Evolutionary conservation across 805 yeast species (phyloP), one percentile per base, ranked within the genome.

Genomic region (Hanseniaspora vineae): DNA sequence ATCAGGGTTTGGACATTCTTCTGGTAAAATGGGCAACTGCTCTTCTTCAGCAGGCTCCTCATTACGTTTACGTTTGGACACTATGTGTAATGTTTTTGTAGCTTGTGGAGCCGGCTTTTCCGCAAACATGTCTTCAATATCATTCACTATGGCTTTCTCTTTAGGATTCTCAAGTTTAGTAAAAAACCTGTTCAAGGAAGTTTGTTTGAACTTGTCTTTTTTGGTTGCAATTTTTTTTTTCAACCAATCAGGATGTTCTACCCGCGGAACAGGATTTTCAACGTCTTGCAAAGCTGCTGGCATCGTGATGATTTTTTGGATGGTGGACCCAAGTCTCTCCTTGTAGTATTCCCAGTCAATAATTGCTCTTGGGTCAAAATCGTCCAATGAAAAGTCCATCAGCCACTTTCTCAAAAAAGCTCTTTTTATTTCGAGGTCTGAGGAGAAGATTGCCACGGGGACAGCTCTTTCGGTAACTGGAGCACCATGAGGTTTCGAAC

Each of bases 401-500:
- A 89, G 70, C 99, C 99, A 92, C 57, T 85, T 80, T 56, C 89
- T 76, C 58, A 92, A 65, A 58, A 77, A 92, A 42, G 74, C 75
- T 50, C 80, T 74, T 61, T 87, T 88, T 46, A 83, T 81, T 2
- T 71, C 60, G 11, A 70, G 55, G 31, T 88, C 96, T 0, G 97
- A 81, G 0, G 96, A 83, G 60, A 92, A 94, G 17, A 92, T 88
- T 0, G 96, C 92, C 6, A 94, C 95, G 0, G 99, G 99, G 42
- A 92, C 73, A 0, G 99, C 98, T 54, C 99, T 74, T 58, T 90
- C 97, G 0, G 98, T 87, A 31, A 89, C 89, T 0, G 98, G 96
- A 1, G 95, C 82, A 42, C 81, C 82, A 18, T 73, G 57, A 1
- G 99, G 98, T 53, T 76, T 78, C 44, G 78, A 77, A 51, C 96